Percentiles rank a stretch among this genome's conserved stretches.
Conservation (phyloP, 2,329 filamentous ascomycete species). For the Scedosporium aurantiacum region DNA sequence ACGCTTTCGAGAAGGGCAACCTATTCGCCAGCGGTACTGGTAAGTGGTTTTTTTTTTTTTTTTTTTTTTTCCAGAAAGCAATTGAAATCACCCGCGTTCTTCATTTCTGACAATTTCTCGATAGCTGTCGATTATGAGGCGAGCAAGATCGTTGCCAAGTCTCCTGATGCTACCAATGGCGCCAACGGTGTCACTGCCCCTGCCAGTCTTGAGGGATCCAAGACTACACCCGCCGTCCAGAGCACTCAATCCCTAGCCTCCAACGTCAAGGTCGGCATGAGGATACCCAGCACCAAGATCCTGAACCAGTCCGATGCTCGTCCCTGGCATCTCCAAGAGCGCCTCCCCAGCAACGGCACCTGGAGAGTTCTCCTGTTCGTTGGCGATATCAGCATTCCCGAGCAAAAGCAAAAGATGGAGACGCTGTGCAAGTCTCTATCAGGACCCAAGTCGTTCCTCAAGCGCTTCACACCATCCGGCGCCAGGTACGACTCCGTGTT, state of each 20-base stretch:
- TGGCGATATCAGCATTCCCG: too few species aligned
- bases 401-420: too few species aligned
- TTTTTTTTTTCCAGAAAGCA: background rate
- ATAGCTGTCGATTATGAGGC: background rate
- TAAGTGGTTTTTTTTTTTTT: too few species aligned
- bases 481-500: constrained; percentile 25
- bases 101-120: background rate
- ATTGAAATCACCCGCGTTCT: background rate
- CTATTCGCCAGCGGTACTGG: constrained; percentile 7
- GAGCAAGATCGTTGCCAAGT: background rate
- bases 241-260: background rate
- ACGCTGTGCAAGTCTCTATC: too few species aligned
- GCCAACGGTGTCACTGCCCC: background rate
- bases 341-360: constrained; percentile 42
- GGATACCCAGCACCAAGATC: constrained; percentile 48
- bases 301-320: constrained; percentile 44
- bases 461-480: constrained; percentile 20
- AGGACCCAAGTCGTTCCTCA: too few species aligned
- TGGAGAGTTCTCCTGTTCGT: constrained; percentile 52
- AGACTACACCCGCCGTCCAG: background rate
- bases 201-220: background rate
- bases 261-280: constrained; percentile 30
- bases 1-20: constrained; percentile 48
- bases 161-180: background rate
- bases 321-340: constrained; percentile 48